Percentiles rank a stretch among this genome's conserved stretches.
These are phyloP conservation scores for Oryza brachyantha DNA, from an alignment of 176 grass and related monocot species.

Conservation along the genomic window DNA sequence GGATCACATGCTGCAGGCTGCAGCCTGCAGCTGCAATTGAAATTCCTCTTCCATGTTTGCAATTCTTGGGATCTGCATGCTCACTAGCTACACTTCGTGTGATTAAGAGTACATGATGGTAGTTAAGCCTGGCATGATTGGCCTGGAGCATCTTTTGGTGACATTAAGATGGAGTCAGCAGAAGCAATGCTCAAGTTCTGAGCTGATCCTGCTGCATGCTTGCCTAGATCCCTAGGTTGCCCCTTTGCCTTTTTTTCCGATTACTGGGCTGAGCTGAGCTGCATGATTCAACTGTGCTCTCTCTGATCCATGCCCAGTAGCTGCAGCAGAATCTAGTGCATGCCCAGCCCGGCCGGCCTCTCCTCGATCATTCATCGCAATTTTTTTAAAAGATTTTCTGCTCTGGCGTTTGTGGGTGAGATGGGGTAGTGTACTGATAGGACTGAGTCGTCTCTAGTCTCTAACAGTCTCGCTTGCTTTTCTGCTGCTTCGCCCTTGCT, in stretches of 20 bases:
- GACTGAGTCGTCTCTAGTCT: constrained; percentile 39
- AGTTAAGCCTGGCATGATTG: constrained; percentile 20
- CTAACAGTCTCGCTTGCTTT: constrained; percentile 48
- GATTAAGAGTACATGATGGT: constrained; percentile 22
- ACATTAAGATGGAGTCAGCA: constrained; percentile 36
- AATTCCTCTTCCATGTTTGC: neutral
- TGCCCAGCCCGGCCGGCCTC: no score
- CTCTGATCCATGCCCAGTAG: constrained; percentile 22
- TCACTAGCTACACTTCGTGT: neutral
- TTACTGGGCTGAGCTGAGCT: neutral
- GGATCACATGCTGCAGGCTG: no score
- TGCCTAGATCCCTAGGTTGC: constrained; percentile 47
- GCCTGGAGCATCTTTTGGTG: constrained; percentile 8
- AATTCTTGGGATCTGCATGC: constrained; percentile 36
- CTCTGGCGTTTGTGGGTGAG: neutral
- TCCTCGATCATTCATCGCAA: neutral
- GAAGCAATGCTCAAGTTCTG: constrained; percentile 25
- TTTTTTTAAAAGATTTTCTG: constrained; percentile 11
- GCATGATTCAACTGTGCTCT: constrained; percentile 5
- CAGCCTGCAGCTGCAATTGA: neutral
- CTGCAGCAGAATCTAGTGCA: constrained; percentile 10
- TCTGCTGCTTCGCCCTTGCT: constrained; percentile 30
- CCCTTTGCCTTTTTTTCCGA: constrained; percentile 45
- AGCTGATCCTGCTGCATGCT: constrained; percentile 2
- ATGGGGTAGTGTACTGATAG: constrained; percentile 42